Evolutionary conservation across 2,329 filamentous ascomycete species (phyloP), one percentile per base, ranked within the genome.

Genomic region (Venturia carpophila): DNA sequence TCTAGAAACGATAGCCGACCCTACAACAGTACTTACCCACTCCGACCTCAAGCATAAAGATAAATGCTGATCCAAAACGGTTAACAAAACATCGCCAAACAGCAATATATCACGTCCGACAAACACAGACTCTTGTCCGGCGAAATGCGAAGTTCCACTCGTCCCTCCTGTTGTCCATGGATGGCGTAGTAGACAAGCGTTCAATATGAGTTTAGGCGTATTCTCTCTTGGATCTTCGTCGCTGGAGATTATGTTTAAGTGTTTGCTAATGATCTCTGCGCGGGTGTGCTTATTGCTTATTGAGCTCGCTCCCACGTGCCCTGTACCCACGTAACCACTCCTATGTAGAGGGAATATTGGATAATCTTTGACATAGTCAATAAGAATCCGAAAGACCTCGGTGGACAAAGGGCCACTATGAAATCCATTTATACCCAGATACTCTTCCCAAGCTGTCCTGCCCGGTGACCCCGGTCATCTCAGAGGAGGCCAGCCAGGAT

Each of bases 301-400:
- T 77, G 15, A 82, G 72, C 62, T 81, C 75, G 83, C 83, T 1
- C 83, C 83, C 0, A 77, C 75, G 68, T 85, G 86, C 84, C 83
- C 86, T 0, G 83, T 85, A 1, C 78, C 78, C 19, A 86, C 79
- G 68, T 80, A 75, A n/a, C 84, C 84, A 3, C 75, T 72, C 0
- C 81, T 78, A 63, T 85, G 83, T 37, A 86, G 77, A 75, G 86
- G 82, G 70, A 86, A 87, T 67, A 87, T 87, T 66, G 84, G 84
- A 69, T 85, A 86, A 67, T 86, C 83, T 72, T 82, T 84, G 69
- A 86, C 82, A 0, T 80, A 83, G 67, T 87, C 81, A 43, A 87
- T 78, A 41, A 88, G 70, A 47, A 86, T 82, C n/a, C 82, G 82
- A 70, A 86, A 86, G 5, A 79, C 80, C 68, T 84, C 82, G 69